Evolutionary conservation across 805 yeast genomes (phyloP).

Genomic region (Clavispora asparagi): DNA sequence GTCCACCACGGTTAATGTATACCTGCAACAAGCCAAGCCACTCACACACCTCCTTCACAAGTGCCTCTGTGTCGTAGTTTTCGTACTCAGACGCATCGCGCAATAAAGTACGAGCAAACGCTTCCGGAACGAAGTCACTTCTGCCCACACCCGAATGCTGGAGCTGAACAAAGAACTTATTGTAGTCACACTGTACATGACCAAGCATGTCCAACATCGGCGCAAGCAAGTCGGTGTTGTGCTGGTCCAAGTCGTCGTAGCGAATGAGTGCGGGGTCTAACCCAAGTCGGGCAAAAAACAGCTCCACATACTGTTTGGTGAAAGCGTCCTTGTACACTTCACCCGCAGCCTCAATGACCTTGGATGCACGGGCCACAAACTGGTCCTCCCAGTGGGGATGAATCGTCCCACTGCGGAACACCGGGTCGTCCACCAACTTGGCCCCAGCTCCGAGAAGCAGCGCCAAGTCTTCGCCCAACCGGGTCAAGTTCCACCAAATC

Average conservation of each 20-base stretch:
- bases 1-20: constrained; percentile 32
- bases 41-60: constrained; percentile 32
- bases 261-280: constrained; percentile 38
- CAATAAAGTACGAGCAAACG: constrained; percentile 17
- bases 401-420: constrained; percentile 37
- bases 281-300: constrained; percentile 68
- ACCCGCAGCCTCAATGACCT: constrained; percentile 58
- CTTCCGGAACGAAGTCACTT: constrained; percentile 6
- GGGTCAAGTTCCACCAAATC: constrained; percentile 88
- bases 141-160: constrained; percentile 40
- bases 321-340: constrained; percentile 61
- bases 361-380: constrained; percentile 57
- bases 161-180: constrained; percentile 65
- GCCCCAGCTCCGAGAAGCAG: constrained; percentile 75
- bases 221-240: constrained; percentile 42
- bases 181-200: constrained; percentile 68
- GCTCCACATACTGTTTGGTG: constrained; percentile 49
- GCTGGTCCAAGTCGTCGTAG: constrained; percentile 28
- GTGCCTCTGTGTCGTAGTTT: constrained; percentile 29
- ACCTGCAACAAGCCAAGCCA: constrained; percentile 53
- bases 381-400: constrained; percentile 46
- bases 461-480: constrained; percentile 79
- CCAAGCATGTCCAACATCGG: constrained; percentile 60
- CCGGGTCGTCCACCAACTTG: constrained; percentile 40
- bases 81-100: constrained; percentile 14